A percentile compares a stretch with the other conserved stretches of the same genome.
phyloP scores from a whole-genome alignment of 2,329 filamentous ascomycete species.

The Hypoxylon sp. region DNA sequence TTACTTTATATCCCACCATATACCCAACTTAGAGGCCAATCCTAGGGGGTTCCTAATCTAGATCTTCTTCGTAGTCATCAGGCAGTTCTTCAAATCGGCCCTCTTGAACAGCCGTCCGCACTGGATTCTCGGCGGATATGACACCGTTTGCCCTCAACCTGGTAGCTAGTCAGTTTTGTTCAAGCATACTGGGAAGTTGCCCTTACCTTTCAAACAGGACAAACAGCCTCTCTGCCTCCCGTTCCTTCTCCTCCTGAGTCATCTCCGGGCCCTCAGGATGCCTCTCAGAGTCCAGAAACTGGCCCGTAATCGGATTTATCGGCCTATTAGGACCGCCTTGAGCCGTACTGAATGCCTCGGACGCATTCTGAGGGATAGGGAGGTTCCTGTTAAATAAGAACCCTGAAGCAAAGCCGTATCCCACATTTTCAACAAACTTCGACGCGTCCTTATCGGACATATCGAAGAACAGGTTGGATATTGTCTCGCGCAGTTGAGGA shows the following conservation, averaged over 20 bases:
- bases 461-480: conserved; percentile 87
- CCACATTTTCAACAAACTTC: conserved; percentile 90
- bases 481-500: conserved; percentile 79
- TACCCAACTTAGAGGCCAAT: not conserved
- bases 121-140: conserved; percentile 77
- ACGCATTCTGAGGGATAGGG: conserved; percentile 76
- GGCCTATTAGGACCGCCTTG: conserved; percentile 55
- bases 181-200: not conserved
- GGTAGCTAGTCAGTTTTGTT: conserved; percentile 39
- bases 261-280: conserved; percentile 76
- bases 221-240: conserved; percentile 90
- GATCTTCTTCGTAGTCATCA: conserved; percentile 53
- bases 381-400: conserved; percentile 90
- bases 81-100: conserved; percentile 75
- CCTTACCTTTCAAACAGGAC: conserved; percentile 87
- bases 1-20: not conserved
- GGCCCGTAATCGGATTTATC: conserved; percentile 90
- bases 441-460: conserved; percentile 85
- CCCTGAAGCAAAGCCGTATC: conserved; percentile 93
- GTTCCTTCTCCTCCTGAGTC: conserved; percentile 92
- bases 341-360: conserved; percentile 64
- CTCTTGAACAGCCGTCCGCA: conserved; percentile 73
- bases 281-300: conserved; percentile 79
- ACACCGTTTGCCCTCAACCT: conserved; percentile 65
- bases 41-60: conserved; percentile 41